Evolutionary conservation across 2,329 filamentous ascomycete species (phyloP), one percentile per base, ranked within the genome.

Genomic region (Alternaria alternata): DNA sequence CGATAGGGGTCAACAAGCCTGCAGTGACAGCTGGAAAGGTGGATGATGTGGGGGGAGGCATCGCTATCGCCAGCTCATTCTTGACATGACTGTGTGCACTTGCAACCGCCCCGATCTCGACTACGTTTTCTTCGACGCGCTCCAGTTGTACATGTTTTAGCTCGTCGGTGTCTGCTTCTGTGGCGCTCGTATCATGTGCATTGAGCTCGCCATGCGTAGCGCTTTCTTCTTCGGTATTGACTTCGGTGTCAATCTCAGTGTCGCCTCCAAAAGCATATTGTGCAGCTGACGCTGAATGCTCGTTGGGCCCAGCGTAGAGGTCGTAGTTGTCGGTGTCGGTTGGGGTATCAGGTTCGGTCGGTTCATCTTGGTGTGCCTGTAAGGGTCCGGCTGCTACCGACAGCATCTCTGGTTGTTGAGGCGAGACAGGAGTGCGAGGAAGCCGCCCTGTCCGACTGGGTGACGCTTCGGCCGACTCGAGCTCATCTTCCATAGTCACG

Each of bases 261-360:
- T 76, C 75, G 11, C 70, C 73, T 30, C 66, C 69, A 54, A 70
- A 68, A 26, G 68, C 65, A 66, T 83, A 78, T 20, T 81, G 82
- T 69, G 88, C 84, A 5, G 90, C 89, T 51, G 87, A 91, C 6
- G 87, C 87, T 2, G 89, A 61, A 24, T 59, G 30, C 14, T 75
- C 71, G 32, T 70, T 56, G 5, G 73, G 69, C 8, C 56, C 70
- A 34, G 65, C 64, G 51, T 73, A 72, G 4, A 72, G 62, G 16
- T 73, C 66, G 48, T 74, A 62, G 44, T 73, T 67, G 30, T 67
- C 63, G 14, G 55, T 55, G 24, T 46, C 48, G 22, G 36, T 36
- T 14, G 54, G 36, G 1, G 14, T 34, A 22, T 51, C 24, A 3
- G 54, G 28, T n/a, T 39, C 18, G 6, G 32, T 34, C 7, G 36